A percentile compares a stretch with the other conserved stretches of the same genome.
Evolutionary conservation across 495 filamentous ascomycete genomes (phyloP).

Genomic region (Xylaria grammica): DNA sequence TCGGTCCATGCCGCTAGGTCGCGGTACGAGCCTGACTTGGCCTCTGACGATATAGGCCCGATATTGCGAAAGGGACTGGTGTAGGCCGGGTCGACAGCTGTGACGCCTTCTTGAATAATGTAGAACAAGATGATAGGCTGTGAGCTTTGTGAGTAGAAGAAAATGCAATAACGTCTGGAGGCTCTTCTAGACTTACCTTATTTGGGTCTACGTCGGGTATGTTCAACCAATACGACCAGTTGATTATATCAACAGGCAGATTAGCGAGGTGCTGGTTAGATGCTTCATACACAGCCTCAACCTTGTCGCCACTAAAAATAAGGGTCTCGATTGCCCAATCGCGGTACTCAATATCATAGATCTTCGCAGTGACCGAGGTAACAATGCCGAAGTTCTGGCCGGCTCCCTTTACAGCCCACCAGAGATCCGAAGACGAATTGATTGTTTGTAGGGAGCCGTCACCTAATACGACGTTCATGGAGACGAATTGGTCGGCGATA

Average conservation of each 20-base stretch:
- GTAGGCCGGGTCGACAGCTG: constrained; percentile 45
- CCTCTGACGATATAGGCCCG: constrained; percentile 43
- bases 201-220: constrained; percentile 43
- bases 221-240: constrained; percentile 59
- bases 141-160: constrained; percentile 17
- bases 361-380: constrained; percentile 51
- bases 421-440: constrained; percentile 53
- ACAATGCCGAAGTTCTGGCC: constrained; percentile 70
- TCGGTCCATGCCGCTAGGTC: constrained; percentile 52
- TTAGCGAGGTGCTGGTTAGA: constrained; percentile 51
- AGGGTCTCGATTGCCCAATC: constrained; percentile 53
- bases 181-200: constrained; percentile 34
- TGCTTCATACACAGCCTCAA: constrained; percentile 53
- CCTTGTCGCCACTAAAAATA: constrained; percentile 53
- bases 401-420: constrained; percentile 63
- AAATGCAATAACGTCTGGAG: not conserved
- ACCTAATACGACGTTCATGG: constrained; percentile 61
- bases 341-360: constrained; percentile 45
- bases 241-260: constrained; percentile 49
- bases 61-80: constrained; percentile 52
- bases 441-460: constrained; percentile 52
- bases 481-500: constrained; percentile 62
- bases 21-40: constrained; percentile 44
- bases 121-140: constrained; percentile 56
- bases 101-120: constrained; percentile 57